These are phyloP conservation scores for Lepidopterella palustris DNA, from an alignment of 495 filamentous ascomycete species.

Conservation along the genomic window DNA sequence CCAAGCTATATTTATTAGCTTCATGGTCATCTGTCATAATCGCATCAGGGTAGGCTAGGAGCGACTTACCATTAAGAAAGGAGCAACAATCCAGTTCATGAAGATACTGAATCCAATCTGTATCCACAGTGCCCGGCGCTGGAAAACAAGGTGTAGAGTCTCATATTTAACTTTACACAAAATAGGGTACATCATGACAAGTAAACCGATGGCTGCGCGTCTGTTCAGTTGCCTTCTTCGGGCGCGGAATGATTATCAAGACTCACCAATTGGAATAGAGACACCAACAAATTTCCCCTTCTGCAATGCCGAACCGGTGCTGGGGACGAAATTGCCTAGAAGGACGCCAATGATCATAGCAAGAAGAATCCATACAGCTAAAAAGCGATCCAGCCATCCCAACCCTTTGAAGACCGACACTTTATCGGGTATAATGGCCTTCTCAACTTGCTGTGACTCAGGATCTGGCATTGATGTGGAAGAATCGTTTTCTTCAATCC, in stretches of 20 bases:
- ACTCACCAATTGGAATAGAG: constrained; percentile 64
- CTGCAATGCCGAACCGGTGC: constrained; percentile 52
- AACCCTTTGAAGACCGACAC: constrained; percentile 47
- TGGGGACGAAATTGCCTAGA: constrained; percentile 67
- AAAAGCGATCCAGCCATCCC: constrained; percentile 62
- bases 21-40: neutral
- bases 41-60: neutral
- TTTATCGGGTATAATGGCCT: neutral
- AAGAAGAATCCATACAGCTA: constrained; percentile 75
- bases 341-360: constrained; percentile 75
- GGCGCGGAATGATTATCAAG: constrained; percentile 3
- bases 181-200: constrained; percentile 91
- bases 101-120: constrained; percentile 72
- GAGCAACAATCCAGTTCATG: constrained; percentile 79
- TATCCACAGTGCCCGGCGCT: constrained; percentile 57
- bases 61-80: constrained; percentile 67
- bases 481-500: neutral
- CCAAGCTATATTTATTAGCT: constrained; percentile 45
- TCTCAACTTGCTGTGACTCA: neutral
- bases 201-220: constrained; percentile 61
- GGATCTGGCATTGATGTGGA: neutral
- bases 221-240: neutral
- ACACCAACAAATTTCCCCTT: constrained; percentile 65
- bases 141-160: constrained; percentile 61
- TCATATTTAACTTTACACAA: constrained; percentile 82